Evolutionary conservation across 2,329 filamentous ascomycete species (phyloP).

Genomic region (Venturia nashicola): DNA sequence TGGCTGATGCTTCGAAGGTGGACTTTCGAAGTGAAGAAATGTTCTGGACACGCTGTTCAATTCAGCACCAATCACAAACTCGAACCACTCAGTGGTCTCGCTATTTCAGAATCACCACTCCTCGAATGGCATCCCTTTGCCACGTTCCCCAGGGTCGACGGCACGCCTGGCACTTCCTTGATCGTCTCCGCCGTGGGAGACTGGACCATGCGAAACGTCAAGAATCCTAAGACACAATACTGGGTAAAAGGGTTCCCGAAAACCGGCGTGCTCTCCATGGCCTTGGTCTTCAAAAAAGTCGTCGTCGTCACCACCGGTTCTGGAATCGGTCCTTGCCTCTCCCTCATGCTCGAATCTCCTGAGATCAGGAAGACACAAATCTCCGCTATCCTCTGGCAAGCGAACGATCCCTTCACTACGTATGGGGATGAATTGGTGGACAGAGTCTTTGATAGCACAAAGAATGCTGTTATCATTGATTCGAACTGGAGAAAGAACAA

Average conservation of each 20-base stretch:
- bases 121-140: conserved; percentile 26
- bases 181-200: conserved; percentile 24
- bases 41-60: conserved; percentile 61
- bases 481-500: conserved; percentile 29
- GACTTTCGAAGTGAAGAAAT: conserved; percentile 49
- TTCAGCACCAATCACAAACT: conserved; percentile 36
- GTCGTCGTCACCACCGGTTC: conserved; percentile 24
- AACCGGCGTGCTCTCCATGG: conserved; percentile 21
- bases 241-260: conserved; percentile 20
- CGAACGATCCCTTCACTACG: conserved; percentile 47
- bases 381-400: conserved; percentile 57
- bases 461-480: conserved; percentile 54
- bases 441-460: conserved; percentile 45
- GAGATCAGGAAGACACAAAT: conserved; percentile 26
- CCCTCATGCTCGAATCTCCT: conserved; percentile 42
- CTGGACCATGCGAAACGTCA: conserved; percentile 19
- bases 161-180: conserved; percentile 16
- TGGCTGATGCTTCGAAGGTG: conserved; percentile 63
- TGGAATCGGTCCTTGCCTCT: conserved; percentile 27
- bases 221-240: conserved; percentile 15
- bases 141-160: conserved; percentile 21
- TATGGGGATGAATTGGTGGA: conserved; percentile 48
- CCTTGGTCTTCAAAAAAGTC: conserved; percentile 19
- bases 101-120: conserved; percentile 19
- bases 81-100: conserved; percentile 20